Conservation (phyloP, 345 rosid genomes). For the Citrus trifoliata region DNA sequence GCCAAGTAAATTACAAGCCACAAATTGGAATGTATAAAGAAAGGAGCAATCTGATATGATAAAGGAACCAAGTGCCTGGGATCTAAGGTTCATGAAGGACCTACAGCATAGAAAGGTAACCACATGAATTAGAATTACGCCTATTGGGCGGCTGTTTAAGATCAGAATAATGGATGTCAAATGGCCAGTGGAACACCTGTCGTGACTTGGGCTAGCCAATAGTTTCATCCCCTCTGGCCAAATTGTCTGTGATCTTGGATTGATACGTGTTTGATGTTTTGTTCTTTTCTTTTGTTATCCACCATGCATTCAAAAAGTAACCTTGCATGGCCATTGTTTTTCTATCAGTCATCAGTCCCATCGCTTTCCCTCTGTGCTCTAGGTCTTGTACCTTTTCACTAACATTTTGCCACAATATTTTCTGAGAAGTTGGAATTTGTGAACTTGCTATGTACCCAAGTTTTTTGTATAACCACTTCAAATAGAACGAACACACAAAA, state of each 20-base stretch:
- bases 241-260: background rate
- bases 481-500: background rate
- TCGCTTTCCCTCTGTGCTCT: conserved; percentile 7
- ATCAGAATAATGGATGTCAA: conserved; percentile 15
- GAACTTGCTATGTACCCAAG: background rate
- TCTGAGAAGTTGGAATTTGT: background rate
- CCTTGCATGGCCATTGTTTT: conserved; percentile 38
- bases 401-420: background rate
- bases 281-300: conserved; percentile 44
- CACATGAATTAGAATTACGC: background rate
- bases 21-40: background rate
- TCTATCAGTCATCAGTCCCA: conserved; percentile 23
- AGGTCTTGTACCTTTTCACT: background rate
- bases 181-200: conserved; percentile 6
- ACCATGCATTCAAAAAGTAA: conserved; percentile 44
- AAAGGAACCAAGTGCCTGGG: conserved; percentile 16
- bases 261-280: conserved; percentile 16
- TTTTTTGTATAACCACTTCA: background rate
- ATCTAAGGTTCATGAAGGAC: conserved; percentile 25
- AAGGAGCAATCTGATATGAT: background rate
- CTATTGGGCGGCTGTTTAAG: conserved; percentile 7
- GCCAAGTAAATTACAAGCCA: background rate
- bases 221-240: conserved; percentile 18
- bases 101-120: conserved; percentile 8
- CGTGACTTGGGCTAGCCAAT: background rate